Conservation (phyloP, 1,139 yeast genomes). For the Candida freyschussii region DNA sequence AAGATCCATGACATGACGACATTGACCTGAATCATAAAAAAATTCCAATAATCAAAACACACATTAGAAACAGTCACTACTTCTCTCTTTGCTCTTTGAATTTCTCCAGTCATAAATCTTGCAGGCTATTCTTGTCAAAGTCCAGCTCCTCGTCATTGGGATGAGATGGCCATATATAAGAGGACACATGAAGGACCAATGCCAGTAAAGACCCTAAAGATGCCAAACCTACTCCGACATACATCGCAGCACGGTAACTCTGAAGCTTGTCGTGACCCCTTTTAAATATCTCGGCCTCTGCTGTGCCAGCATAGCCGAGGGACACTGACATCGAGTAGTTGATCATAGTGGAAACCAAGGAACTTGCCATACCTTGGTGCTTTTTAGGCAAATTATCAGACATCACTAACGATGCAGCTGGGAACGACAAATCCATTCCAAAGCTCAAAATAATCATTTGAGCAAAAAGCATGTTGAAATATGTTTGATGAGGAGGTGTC, state of each 20-base stretch:
- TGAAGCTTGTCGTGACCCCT: constrained; percentile 26
- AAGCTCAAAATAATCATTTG: constrained; percentile 46
- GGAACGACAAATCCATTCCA: constrained; percentile 59
- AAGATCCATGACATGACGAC: too few relatives aligned
- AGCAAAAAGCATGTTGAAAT: constrained; percentile 42
- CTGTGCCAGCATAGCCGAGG: constrained; percentile 47
- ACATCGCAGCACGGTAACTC: constrained; percentile 43
- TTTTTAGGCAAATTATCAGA: constrained; percentile 46
- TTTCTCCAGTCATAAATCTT: too few relatives aligned
- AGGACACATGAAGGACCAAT: constrained; percentile 7
- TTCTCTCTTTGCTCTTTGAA: too few relatives aligned
- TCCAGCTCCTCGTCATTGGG: too few relatives aligned
- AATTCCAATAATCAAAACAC: too few relatives aligned
- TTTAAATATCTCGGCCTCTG: constrained; percentile 36
- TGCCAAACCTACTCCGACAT: constrained; percentile 32
- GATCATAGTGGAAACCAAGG: constrained; percentile 48
- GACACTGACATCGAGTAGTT: constrained; percentile 51
- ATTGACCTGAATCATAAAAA: too few relatives aligned
- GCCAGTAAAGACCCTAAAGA: constrained; percentile 19
- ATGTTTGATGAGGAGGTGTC: constrained; percentile 46
- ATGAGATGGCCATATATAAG: constrained; percentile 13
- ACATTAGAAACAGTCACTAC: too few relatives aligned
- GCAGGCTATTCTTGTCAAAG: too few relatives aligned
- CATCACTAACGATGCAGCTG: constrained; percentile 49
- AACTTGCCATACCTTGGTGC: constrained; percentile 60